Conservation (phyloP, 2,329 filamentous ascomycete genomes). For the Knufia fluminis region DNA sequence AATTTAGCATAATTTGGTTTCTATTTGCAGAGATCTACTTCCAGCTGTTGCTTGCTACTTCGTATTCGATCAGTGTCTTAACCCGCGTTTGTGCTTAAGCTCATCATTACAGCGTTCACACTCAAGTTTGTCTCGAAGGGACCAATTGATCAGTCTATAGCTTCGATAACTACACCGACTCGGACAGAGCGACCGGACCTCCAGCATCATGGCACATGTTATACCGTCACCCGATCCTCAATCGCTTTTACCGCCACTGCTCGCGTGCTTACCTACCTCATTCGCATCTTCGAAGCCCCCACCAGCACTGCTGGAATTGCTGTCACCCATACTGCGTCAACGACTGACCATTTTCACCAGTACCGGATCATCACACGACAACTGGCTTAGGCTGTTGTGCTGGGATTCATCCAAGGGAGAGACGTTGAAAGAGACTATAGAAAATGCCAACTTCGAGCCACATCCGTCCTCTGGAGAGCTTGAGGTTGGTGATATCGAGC, state of each 20-base stretch:
- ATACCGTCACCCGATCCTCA: constrained; percentile 48
- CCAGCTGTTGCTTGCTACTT: background rate
- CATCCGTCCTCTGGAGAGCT: constrained; percentile 58
- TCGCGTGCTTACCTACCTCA: constrained; percentile 54
- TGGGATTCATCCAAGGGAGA: constrained; percentile 48
- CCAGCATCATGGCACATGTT: constrained; percentile 40
- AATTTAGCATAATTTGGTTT: background rate
- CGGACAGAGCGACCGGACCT: background rate
- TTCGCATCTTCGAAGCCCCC: constrained; percentile 51
- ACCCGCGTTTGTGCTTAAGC: background rate
- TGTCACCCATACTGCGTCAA: constrained; percentile 56
- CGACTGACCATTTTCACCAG: constrained; percentile 48
- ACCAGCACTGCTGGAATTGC: constrained; percentile 50
- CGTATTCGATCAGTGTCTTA: background rate
- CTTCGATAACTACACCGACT: background rate
- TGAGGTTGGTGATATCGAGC: constrained; percentile 49
- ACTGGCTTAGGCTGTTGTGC: constrained; percentile 52
- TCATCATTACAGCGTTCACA: background rate
- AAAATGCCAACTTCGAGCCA: constrained; percentile 49
- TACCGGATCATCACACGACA: constrained; percentile 35
- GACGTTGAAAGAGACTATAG: constrained; percentile 44
- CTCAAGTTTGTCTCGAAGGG: no score
- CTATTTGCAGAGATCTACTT: background rate
- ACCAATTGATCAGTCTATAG: background rate
- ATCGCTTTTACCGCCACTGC: constrained; percentile 51